These are phyloP conservation scores for Trebouxia sp. DNA, from an alignment of 139 green algal genomes.

Conservation along the genomic window DNA sequence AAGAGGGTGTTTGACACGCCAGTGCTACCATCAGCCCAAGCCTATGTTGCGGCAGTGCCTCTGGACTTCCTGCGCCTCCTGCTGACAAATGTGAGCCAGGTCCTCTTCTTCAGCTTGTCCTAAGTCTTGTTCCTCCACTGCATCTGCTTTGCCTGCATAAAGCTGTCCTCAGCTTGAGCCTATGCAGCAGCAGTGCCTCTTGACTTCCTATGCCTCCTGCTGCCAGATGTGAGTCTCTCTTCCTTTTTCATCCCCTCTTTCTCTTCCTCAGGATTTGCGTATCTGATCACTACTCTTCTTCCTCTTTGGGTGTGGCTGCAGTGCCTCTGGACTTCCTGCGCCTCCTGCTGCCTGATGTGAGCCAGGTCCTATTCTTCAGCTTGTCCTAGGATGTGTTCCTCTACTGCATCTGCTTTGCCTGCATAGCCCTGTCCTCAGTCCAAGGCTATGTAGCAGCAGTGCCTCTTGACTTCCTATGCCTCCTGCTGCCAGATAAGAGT, in stretches of 20 bases:
- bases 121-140: background rate
- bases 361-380: too few relatives aligned
- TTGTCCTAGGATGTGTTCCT: background rate
- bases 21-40: conserved; percentile 50
- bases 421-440: conserved; percentile 48
- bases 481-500: conserved; percentile 40
- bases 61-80: conserved; percentile 60
- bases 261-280: too few relatives aligned
- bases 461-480: conserved; percentile 56
- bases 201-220: conserved; percentile 54
- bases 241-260: too few relatives aligned
- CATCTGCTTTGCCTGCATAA: too few relatives aligned
- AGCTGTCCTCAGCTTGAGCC: conserved; percentile 45
- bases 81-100: conserved; percentile 26
- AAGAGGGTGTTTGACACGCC: conserved; percentile 39
- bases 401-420: too few relatives aligned
- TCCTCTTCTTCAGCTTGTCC: too few relatives aligned
- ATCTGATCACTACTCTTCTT: too few relatives aligned
- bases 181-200: conserved; percentile 53
- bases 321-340: conserved; percentile 62
- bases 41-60: conserved; percentile 53
- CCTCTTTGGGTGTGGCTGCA: too few relatives aligned
- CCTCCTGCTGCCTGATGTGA: conserved; percentile 43
- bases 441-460: conserved; percentile 46
- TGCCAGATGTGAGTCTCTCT: conserved; percentile 26